Conservation (phyloP, 1,284 basidiomycete genomes). For the Phylloboletellus chloephorus region DNA sequence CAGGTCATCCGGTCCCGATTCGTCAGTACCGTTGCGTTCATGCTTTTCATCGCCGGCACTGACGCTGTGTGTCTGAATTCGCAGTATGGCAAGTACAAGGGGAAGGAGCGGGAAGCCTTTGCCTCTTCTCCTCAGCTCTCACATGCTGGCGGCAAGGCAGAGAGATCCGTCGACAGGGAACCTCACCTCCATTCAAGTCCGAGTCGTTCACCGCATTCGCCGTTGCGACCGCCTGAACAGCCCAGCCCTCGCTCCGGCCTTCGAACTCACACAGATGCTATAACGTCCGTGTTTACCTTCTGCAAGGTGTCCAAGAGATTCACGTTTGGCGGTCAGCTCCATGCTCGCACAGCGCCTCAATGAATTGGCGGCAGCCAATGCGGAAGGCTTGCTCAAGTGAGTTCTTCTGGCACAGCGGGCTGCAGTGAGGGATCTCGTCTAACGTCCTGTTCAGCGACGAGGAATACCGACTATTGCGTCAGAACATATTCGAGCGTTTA, state of each 20-base stretch:
- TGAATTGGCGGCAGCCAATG: conserved; percentile 71
- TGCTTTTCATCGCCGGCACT: conserved; percentile 12
- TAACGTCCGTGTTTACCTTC: conserved; percentile 51
- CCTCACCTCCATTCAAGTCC: conserved; percentile 7
- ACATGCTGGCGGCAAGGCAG: conserved; percentile 18
- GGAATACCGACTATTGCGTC: conserved; percentile 70
- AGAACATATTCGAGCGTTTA: conserved; percentile 71
- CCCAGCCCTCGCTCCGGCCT: conserved; percentile 17
- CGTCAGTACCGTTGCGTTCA: conserved; percentile 42
- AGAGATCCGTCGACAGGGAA: conserved; percentile 17
- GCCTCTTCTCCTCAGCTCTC: conserved; percentile 24
- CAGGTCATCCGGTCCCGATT: conserved; percentile 69
- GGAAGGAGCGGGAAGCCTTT: conserved; percentile 50
- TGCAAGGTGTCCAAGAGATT: conserved; percentile 14
- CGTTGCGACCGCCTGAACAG: conserved; percentile 23
- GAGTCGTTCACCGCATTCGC: conserved; percentile 17
- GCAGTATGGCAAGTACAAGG: conserved; percentile 64
- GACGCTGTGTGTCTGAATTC: conserved; percentile 5
- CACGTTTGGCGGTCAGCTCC: conserved; percentile 38
- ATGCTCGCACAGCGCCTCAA: conserved; percentile 71
- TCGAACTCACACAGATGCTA: conserved; percentile 50
- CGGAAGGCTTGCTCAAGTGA: conserved; percentile 69
- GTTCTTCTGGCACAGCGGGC: conserved; percentile 24
- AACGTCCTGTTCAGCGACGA: conserved; percentile 50
- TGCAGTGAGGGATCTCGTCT: conserved; percentile 7